Base-by-base conservation (phyloP, 768 basidiomycete genomes). In the Pleurotus ostreatus region DNA sequence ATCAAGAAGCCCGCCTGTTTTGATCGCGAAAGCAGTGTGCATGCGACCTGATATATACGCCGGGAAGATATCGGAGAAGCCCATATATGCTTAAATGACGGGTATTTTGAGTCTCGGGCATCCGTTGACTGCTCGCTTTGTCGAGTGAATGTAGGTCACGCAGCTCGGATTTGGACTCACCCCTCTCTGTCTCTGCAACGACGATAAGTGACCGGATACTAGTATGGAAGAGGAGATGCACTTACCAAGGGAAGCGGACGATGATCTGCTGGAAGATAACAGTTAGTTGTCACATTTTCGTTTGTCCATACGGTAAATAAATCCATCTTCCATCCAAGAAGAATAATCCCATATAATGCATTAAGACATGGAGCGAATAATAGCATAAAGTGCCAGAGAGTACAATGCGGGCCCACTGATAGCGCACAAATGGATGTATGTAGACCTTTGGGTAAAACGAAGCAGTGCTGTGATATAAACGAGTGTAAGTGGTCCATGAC, bases 351-450 rank as follows among this genome's bases (percentile, higher is more conserved):
- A 47, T 47, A 47, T 20, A 23, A 47, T 47, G 46, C 22, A 47
- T 47, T 47, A 47, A 47, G 46, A 47, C 46, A 47, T 47, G 46
- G 46, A 20, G 16, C n/a, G 46, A 47, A 47, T 20, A 47, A 47
- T 47, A 47, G 46, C 46, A 47, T 47, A 47, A 18, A 25, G 18
- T 15, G 23, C n/a, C 43, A 23, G 23, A 23, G 46, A 47, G 46
- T 47, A 47, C 46, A 47, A 22, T 47, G 46, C 46, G 46, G 15
- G 16, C 46, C 46, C 46, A 47, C 46, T 47, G 15, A 47, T 13
- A 47, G 23, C 13, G 16, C 46, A 25, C 46, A 47, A 23, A 23
- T 23, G 46, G 46, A 23, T 47, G 46, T 23, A 15, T 47, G 46
- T 47, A 47, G 22, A 16, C 46, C 23, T 25, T 20, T 16, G 13